These are phyloP conservation scores for Ustilago trichophora DNA, from an alignment of 1,284 basidiomycete genomes.

Conservation along the genomic window DNA sequence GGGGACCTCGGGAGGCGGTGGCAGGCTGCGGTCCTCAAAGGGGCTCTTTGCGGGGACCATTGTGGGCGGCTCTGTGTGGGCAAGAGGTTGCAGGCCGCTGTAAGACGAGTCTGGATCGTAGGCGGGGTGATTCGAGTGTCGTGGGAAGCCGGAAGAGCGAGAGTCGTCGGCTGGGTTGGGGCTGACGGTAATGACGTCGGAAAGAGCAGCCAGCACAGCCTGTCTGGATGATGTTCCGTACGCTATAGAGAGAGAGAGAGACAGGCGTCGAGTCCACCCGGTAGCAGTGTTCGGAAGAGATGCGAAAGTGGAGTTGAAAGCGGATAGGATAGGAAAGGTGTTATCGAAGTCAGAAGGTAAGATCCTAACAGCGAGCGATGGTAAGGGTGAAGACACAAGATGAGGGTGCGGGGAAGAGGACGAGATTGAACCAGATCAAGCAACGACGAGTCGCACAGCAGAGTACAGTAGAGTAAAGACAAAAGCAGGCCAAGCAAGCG, in stretches of 20 bases:
- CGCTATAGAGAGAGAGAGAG: constrained; percentile 2
- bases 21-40: constrained; percentile 44
- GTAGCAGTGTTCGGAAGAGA: neutral
- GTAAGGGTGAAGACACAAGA: neutral
- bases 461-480: neutral
- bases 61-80: constrained; percentile 33
- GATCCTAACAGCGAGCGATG: neutral
- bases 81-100: constrained; percentile 38
- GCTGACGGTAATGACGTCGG: constrained; percentile 55
- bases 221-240: constrained; percentile 30
- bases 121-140: constrained; percentile 24
- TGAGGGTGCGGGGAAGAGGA: neutral
- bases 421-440: neutral
- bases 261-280: too few relatives aligned
- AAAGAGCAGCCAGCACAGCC: constrained; percentile 54
- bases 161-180: constrained; percentile 12
- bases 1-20: constrained; percentile 36
- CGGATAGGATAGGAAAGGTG: too few relatives aligned
- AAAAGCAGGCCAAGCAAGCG: neutral
- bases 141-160: constrained; percentile 9
- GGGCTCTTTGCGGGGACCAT: constrained; percentile 50
- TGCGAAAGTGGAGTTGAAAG: neutral
- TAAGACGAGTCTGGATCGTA: constrained; percentile 38
- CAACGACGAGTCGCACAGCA: neutral
- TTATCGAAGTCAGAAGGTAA: neutral